Percentiles rank a stretch among this genome's conserved stretches.
Evolutionary conservation across 2,329 filamentous ascomycete species (phyloP).

Genomic region (Pseudogymnoascus sp.): DNA sequence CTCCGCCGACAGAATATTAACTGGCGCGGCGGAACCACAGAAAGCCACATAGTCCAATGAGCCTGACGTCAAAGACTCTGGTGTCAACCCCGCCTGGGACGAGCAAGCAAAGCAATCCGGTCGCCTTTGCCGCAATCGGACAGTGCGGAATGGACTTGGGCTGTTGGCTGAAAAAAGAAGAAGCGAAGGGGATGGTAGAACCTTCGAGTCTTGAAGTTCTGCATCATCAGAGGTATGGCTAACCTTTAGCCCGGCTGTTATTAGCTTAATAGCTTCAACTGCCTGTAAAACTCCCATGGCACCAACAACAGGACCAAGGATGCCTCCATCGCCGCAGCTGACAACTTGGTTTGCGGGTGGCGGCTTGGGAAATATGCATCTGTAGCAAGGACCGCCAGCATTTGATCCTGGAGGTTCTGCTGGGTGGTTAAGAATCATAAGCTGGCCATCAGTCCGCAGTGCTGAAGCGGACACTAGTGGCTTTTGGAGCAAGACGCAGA

Average conservation of each 20-base stretch:
- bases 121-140: conserved; percentile 66
- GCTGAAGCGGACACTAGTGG: conserved; percentile 86
- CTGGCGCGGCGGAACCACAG: conserved; percentile 59
- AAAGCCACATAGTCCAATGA: conserved; percentile 80
- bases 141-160: conserved; percentile 59
- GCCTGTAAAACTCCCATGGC: conserved; percentile 91
- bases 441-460: conserved; percentile 79
- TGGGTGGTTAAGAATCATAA: conserved; percentile 82
- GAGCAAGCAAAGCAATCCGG: conserved; percentile 73
- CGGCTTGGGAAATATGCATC: conserved; percentile 84
- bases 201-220: conserved; percentile 7
- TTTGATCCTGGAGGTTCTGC: conserved; percentile 52
- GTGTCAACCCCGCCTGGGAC: conserved; percentile 52
- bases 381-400: conserved; percentile 76
- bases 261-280: conserved; percentile 79
- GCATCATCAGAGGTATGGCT: conserved; percentile 15
- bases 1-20: conserved; percentile 51
- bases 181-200: conserved; percentile 23
- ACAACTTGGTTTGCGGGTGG: conserved; percentile 77
- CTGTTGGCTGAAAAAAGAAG: conserved; percentile 50
- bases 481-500: conserved; percentile 72
- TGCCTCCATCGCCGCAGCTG: conserved; percentile 87
- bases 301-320: conserved; percentile 87
- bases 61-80: conserved; percentile 55
- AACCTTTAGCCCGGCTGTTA: conserved; percentile 39